These are phyloP conservation scores for Diplodia sapinea DNA, from an alignment of 2,329 filamentous ascomycete species.

Conservation along the genomic window DNA sequence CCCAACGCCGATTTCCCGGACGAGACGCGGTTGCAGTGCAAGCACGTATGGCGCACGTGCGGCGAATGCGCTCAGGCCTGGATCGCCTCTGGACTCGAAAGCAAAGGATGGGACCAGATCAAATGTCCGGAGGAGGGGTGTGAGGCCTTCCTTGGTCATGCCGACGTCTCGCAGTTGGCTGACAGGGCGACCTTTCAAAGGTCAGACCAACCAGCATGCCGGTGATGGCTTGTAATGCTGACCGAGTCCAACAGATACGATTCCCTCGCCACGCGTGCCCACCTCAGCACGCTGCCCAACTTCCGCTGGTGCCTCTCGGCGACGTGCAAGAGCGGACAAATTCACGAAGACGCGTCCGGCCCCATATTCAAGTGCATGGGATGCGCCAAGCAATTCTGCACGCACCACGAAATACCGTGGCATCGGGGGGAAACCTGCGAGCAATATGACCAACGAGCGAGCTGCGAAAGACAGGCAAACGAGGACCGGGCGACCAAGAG, in stretches of 20 bases:
- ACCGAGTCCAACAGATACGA: slow-evolving; percentile 45
- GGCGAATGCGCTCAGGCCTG: slow-evolving; percentile 47
- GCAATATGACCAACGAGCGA: slow-evolving; percentile 48
- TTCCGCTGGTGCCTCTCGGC: slow-evolving; percentile 61
- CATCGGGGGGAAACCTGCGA: slow-evolving; percentile 49
- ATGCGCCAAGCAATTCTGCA: slow-evolving; percentile 48
- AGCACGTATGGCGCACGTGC: slow-evolving; percentile 46
- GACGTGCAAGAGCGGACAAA: slow-evolving; percentile 59
- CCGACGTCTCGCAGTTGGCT: slow-evolving; percentile 55
- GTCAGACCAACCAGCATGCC: slow-evolving; percentile 14
- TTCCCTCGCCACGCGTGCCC: slow-evolving; percentile 51
- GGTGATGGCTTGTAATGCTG: background rate
- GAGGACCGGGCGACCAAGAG: slow-evolving; percentile 42
- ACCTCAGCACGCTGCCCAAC: slow-evolving; percentile 51
- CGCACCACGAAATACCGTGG: slow-evolving; percentile 46
- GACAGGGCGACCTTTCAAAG: slow-evolving; percentile 41
- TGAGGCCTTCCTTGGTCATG: slow-evolving; percentile 49
- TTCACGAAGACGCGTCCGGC: slow-evolving; percentile 53
- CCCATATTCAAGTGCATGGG: slow-evolving; percentile 50
- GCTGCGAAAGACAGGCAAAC: slow-evolving; percentile 37
- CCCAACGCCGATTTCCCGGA: slow-evolving; percentile 2
- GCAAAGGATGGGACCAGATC: slow-evolving; percentile 55
- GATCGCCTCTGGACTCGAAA: slow-evolving; percentile 46
- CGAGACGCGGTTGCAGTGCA: slow-evolving; percentile 36
- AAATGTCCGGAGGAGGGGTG: slow-evolving; percentile 59